These are phyloP conservation scores for Camellia oleifera DNA, from an alignment of 179 eudicot genomes.

Conservation along the genomic window DNA sequence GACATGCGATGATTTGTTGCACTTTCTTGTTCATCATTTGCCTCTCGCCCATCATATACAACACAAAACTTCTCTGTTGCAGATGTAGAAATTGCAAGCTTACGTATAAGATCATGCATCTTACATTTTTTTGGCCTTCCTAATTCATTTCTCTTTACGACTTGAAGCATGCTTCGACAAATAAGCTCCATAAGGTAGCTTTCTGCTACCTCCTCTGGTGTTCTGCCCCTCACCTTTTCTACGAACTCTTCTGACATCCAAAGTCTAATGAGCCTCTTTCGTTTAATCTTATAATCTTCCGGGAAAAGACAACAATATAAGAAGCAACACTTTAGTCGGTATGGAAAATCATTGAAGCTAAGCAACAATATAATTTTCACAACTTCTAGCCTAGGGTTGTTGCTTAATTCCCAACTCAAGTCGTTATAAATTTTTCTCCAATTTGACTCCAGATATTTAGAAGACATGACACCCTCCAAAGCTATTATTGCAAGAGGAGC, in stretches of 20 bases:
- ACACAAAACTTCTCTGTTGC: conserved; percentile 17
- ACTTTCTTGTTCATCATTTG: background rate
- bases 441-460: background rate
- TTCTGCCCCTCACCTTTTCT: background rate
- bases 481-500: background rate
- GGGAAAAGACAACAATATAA: conserved; percentile 35
- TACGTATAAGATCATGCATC: conserved; percentile 27
- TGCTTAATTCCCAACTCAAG: conserved; percentile 8
- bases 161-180: conserved; percentile 31
- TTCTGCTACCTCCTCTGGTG: background rate
- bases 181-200: conserved; percentile 27
- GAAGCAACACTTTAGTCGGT: conserved; percentile 27
- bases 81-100: conserved; percentile 14
- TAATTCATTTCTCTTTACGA: conserved; percentile 10
- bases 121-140: conserved; percentile 22
- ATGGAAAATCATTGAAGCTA: conserved; percentile 25
- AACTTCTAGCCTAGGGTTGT: background rate
- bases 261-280: conserved; percentile 26
- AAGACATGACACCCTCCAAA: background rate
- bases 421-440: background rate
- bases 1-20: conserved; percentile 13
- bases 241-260: conserved; percentile 46
- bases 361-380: conserved; percentile 15
- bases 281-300: conserved; percentile 21
- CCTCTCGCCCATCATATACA: too few relatives aligned